A percentile compares a stretch with the other conserved stretches of the same genome.
These are phyloP conservation scores for Colletotrichum tabaci DNA, from an alignment of 2,329 filamentous ascomycete species.

Conservation along the genomic window DNA sequence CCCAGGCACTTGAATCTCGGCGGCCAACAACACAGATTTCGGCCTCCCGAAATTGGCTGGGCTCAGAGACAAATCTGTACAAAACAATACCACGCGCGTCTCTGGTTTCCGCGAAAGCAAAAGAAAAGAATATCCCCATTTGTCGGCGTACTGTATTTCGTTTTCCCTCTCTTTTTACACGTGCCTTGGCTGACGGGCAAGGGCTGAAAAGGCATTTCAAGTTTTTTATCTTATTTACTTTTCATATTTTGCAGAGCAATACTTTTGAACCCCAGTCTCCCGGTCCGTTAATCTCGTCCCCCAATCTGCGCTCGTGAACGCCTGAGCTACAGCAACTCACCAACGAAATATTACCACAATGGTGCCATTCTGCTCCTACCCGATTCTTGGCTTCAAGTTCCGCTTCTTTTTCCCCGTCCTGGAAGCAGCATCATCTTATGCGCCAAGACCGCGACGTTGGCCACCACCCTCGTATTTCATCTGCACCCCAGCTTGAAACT, in stretches of 20 bases:
- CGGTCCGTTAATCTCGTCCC: neutral
- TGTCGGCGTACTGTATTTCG: conserved; percentile 27
- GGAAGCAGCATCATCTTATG: conserved; percentile 50
- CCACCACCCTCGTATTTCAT: conserved; percentile 68
- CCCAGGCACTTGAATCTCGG: conserved; percentile 20
- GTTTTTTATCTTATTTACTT: neutral
- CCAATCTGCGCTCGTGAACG: conserved; percentile 16
- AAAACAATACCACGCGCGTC: conserved; percentile 24
- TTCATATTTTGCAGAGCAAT: conserved; percentile 29
- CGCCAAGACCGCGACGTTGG: conserved; percentile 68
- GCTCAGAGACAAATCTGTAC: conserved; percentile 23
- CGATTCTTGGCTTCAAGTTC: neutral
- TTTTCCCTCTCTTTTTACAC: neutral
- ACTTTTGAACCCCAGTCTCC: conserved; percentile 10
- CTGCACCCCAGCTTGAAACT: conserved; percentile 70
- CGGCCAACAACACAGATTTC: neutral
- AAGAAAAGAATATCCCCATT: conserved; percentile 15
- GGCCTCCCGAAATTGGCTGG: conserved; percentile 14
- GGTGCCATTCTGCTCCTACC: neutral
- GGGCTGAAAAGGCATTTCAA: conserved; percentile 25
- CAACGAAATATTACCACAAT: conserved; percentile 27
- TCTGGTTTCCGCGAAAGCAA: conserved; percentile 28
- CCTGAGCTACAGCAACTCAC: conserved; percentile 17
- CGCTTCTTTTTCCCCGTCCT: neutral
- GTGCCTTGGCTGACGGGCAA: conserved; percentile 3